Evolutionary conservation across 805 yeast species (phyloP).

Genomic region (Lipomyces kockii): DNA sequence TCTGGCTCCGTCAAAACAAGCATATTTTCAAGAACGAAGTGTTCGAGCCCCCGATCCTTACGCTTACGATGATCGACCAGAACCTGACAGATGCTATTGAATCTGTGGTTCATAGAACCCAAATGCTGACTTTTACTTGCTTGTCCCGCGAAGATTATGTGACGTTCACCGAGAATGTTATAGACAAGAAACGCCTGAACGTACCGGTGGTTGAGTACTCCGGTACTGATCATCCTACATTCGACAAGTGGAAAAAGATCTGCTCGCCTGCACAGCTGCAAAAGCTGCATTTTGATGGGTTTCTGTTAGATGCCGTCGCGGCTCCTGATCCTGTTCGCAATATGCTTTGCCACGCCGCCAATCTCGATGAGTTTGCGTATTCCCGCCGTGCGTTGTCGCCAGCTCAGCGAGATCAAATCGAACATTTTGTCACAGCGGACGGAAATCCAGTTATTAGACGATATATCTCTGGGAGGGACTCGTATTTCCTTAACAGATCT

Average conservation of each 20-base stretch:
- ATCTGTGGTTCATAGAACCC: conserved; percentile 57
- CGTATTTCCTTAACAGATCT: conserved; percentile 61
- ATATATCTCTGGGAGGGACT: conserved; percentile 62
- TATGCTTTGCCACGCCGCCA: conserved; percentile 63
- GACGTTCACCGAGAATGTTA: conserved; percentile 50
- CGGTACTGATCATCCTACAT: conserved; percentile 40
- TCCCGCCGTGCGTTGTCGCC: conserved; percentile 53
- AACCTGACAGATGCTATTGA: conserved; percentile 61
- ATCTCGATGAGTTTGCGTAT: conserved; percentile 65
- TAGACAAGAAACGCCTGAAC: conserved; percentile 49
- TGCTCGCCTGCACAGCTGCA: conserved; percentile 47
- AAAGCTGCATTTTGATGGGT: conserved; percentile 77
- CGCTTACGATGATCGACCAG: conserved; percentile 59
- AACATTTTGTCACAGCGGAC: conserved; percentile 45
- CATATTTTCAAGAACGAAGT: conserved; percentile 51
- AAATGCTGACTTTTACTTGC: conserved; percentile 68
- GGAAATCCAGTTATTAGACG: conserved; percentile 57
- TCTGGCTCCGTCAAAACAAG: conserved; percentile 50
- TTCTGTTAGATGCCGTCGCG: conserved; percentile 65
- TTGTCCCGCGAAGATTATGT: conserved; percentile 56
- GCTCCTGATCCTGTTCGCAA: conserved; percentile 76
- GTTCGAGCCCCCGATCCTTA: conserved; percentile 75
- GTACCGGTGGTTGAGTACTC: conserved; percentile 57
- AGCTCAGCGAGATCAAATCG: conserved; percentile 47
- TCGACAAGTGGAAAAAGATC: conserved; percentile 36